These are phyloP conservation scores for Fermentozyma sake DNA, from an alignment of 1,139 yeast genomes.

Conservation along the genomic window DNA sequence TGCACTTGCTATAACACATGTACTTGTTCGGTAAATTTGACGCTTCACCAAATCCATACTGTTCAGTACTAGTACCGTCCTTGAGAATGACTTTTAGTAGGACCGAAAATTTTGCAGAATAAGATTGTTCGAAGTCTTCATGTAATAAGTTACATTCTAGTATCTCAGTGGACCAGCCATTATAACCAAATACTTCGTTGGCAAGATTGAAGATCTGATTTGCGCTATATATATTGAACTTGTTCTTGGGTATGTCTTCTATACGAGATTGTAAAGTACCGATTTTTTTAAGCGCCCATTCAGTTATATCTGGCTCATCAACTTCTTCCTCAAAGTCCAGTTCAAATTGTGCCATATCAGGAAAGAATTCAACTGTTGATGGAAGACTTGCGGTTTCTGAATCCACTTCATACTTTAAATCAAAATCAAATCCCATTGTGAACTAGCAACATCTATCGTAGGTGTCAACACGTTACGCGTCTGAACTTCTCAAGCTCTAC, in stretches of 20 bases:
- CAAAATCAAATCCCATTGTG: constrained; percentile 5
- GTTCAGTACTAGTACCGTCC: constrained; percentile 46
- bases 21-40: constrained; percentile 29
- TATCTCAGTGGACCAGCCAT: constrained; percentile 62
- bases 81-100: constrained; percentile 36
- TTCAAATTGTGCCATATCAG: constrained; percentile 18
- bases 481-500: no score
- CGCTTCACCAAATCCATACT: constrained; percentile 39
- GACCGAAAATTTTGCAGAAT: constrained; percentile 21
- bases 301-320: constrained; percentile 4
- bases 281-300: constrained; percentile 30
- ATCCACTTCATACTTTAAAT: constrained; percentile 8
- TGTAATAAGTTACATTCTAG: constrained; percentile 24
- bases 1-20: constrained; percentile 39
- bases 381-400: constrained; percentile 5
- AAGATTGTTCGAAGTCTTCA: constrained; percentile 14
- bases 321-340: constrained; percentile 8
- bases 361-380: constrained; percentile 22
- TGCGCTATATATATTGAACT: constrained; percentile 12
- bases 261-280: constrained; percentile 34
- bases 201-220: constrained; percentile 46
- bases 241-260: constrained; percentile 21
- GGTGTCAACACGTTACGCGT: no score
- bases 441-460: no score
- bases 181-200: constrained; percentile 59